Evolutionary conservation across 495 filamentous ascomycete genomes (phyloP).

Genomic region (Achaetomiella virescens): DNA sequence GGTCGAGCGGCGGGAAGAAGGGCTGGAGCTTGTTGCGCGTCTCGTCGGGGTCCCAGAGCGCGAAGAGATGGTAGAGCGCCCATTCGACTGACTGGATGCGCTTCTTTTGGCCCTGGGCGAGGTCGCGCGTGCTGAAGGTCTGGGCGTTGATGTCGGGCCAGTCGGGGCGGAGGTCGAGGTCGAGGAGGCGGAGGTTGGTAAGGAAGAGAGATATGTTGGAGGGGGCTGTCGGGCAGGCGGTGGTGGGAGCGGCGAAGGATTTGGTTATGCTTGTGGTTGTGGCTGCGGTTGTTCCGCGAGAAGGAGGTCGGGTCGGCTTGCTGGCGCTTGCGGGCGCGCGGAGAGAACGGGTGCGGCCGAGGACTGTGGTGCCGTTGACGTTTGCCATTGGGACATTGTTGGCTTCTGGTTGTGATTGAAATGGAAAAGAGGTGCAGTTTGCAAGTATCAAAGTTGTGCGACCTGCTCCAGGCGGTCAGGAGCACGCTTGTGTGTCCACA

Average conservation of each 20-base stretch:
- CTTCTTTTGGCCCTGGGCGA: constrained; percentile 66
- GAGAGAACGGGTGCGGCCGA: constrained; percentile 21
- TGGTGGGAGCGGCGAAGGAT: background rate
- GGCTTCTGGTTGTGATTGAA: background rate
- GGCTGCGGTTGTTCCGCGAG: constrained; percentile 10
- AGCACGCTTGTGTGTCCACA: background rate
- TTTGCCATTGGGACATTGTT: constrained; percentile 29
- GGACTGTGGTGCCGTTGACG: constrained; percentile 17
- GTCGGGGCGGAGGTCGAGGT: constrained; percentile 65
- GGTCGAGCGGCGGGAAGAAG: constrained; percentile 82
- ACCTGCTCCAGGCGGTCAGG: constrained; percentile 2
- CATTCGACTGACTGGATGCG: constrained; percentile 76
- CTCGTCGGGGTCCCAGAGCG: constrained; percentile 70
- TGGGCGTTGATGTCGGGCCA: constrained; percentile 66
- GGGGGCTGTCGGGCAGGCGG: constrained; percentile 7
- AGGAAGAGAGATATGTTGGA: constrained; percentile 56
- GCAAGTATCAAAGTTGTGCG: background rate
- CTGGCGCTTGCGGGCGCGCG: constrained; percentile 18
- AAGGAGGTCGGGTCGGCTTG: constrained; percentile 15
- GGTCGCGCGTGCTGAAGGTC: constrained; percentile 60
- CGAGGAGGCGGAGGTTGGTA: constrained; percentile 71
- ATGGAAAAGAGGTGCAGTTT: background rate
- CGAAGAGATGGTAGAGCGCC: constrained; percentile 74
- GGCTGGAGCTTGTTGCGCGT: constrained; percentile 77
- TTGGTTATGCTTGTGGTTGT: background rate